Evolutionary conservation across 1,284 basidiomycete genomes (phyloP), one percentile per base, ranked within the genome.

Genomic region (Ustilago tritici): DNA sequence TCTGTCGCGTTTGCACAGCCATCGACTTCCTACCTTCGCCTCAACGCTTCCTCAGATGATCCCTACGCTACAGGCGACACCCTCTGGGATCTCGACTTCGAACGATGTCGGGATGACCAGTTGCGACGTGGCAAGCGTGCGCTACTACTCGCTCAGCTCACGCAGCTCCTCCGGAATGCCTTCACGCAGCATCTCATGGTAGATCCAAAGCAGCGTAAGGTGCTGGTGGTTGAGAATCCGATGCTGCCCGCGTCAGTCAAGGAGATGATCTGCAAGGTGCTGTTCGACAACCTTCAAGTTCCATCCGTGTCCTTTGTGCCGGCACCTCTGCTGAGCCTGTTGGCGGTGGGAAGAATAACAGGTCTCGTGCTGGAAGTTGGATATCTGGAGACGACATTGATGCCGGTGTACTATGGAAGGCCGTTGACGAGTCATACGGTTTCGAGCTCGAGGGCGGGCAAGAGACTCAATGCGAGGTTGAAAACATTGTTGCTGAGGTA

Each of bases 351-450:
- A 4, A 89, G 93, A 66, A 92, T 95, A 76, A 95, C 94, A 0
- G 96, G 95, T 1, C 90, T 99, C 8, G 95, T 98, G 0, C 88
- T 99, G 2, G 95, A 98, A 81, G 92, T 92, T 75, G 97, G 96
- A 0, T 92, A 95, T 84, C 89, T 96, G 1, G 95, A 99, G 86
- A 92, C 95, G 0, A 92, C 92, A 3, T 91, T 92, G 9, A 89
- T 96, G 47, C 95, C 96, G 0, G 95, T 84, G 17, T 83, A 79
- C 58, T 81, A 78, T 43, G 82, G 81, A 11, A 56, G 82, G 19
- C 78, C 76, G 4, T 34, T 84, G 50, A 46, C 56, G 17, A 67
- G 62, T 19, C 52, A 70, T 50, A n/a, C 65, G 0, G 56, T 55
- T 2, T 65, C 76, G 23, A 82, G 65, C 31, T 62, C 77, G 17